Evolutionary conservation across 169 alveolate species (phyloP), one percentile per base, ranked within the genome.

Genomic region (Plasmodium relictum): DNA sequence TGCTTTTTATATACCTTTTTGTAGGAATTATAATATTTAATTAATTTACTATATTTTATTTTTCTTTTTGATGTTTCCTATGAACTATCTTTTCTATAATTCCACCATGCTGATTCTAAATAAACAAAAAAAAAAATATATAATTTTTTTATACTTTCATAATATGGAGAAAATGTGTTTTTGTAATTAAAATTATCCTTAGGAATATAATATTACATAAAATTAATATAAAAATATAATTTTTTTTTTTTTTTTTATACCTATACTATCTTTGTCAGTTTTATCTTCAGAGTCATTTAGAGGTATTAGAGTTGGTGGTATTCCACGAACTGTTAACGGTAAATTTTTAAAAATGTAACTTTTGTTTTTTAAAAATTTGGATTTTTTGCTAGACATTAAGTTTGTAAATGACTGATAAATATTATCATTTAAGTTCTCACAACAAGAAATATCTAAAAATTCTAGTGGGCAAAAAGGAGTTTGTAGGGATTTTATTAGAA

Each of bases 101-200:
- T 78, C 89, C 89, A 65, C 78, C 89, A 78, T 14, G 58, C 76
- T 37, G 89, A 65, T 58, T 78, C 89, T 78, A 26, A 18, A 78
- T 20, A 56, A 54, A 66, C 37, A 76, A 42, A 20, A 50, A 58
- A 63, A 63, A 48, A 31, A 54, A 48, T 62, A 26, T 31, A 8
- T 37, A 39, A 12, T 22, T 12, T 50, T 50, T 50, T 6, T n/a
- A 50, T 10, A 50, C 12, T 50, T 50, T n/a, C 20, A 50, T 50
- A n/a, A 5, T n/a, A 6, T 10, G 61, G 5, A 50, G 16, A 50
- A 12, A 3, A 50, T 12, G 61, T 50, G 61, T 50, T 50, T 50
- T 0, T 2, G 16, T 50, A 7, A 10, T 50, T 50, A 50, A 5
- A 50, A 50, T 50, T 50, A 50, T 50, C n/a, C 22, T 50, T 9